Base-by-base conservation (phyloP, 495 filamentous ascomycete genomes). In the Endocarpon pusillum region DNA sequence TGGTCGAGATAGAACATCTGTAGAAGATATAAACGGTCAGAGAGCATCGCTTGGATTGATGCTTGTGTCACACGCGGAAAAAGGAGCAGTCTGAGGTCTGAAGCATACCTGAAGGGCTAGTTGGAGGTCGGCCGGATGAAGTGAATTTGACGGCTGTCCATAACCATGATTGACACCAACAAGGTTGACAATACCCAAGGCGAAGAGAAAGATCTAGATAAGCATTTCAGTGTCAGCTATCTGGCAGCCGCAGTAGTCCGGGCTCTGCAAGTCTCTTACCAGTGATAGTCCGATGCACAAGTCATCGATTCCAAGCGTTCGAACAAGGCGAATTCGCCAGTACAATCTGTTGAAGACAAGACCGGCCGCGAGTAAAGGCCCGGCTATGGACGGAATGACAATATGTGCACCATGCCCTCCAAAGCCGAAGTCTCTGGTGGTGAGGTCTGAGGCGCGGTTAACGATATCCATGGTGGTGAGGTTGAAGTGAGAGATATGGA, bases 371-470 rank as follows among this genome's bases (percentile, higher is more conserved):
- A 42, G 17, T 1, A 33, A 15, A 19, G 34, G 23, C 22, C 37
- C 35, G 21, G 34, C 27, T 23, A 45, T 42, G 1, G 44, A 37
- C 17, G 35, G 32, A 21, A 45, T 26, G 10, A 36, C 33, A 10
- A 45, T 34, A 12, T 35, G 34, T 19, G 38, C 31, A 2, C 44
- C 44, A n/a, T 38, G 42, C 14, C 44, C 44, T 10, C 43, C 29
- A 4, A 47, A 32, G 15, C 34, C 33, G 3, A 21, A 30, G 20
- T 35, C 33, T 30, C 37, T 21, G 11, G 25, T 11, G n/a, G 30
- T 19, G 21, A 39, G 23, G 30, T 21, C 4, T n/a, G n/a, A n/a
- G n/a, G n/a, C n/a, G n/a, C n/a, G n/a, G n/a, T n/a, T n/a, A n/a
- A n/a, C n/a, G n/a, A n/a, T n/a, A 3, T 10, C 17, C 41, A 43